Conservation (phyloP, 352 stramenopile genomes). For the Phytophthora lateralis region DNA sequence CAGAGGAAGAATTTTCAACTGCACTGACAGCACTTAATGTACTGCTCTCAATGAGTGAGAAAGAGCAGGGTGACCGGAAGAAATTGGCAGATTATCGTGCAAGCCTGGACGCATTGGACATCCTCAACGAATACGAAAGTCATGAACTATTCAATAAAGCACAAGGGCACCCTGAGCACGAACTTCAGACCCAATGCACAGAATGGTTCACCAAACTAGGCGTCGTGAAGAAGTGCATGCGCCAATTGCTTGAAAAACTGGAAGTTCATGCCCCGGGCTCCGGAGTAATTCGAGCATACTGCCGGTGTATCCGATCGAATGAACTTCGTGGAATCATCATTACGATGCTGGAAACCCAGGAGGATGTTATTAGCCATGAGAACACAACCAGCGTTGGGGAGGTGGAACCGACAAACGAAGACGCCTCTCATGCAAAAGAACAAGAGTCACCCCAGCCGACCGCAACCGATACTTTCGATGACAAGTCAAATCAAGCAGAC, state of each 20-base stretch:
- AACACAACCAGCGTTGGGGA: not conserved
- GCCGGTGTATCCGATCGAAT: conserved; percentile 43
- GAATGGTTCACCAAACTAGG: conserved; percentile 56
- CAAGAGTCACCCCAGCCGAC: not conserved
- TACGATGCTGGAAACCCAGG: conserved; percentile 19
- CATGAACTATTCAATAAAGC: conserved; percentile 50
- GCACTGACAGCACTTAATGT: conserved; percentile 79
- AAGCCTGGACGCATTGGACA: conserved; percentile 71
- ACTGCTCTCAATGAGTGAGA: conserved; percentile 74
- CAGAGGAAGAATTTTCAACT: conserved; percentile 79
- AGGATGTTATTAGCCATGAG: conserved; percentile 2
- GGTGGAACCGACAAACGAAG: not conserved
- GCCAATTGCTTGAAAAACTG: conserved; percentile 61
- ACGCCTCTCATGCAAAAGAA: not conserved
- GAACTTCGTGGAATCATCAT: conserved; percentile 41
- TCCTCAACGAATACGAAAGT: conserved; percentile 70
- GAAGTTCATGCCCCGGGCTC: conserved; percentile 55
- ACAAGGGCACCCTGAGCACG: conserved; percentile 38
- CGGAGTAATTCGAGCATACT: conserved; percentile 55
- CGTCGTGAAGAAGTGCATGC: conserved; percentile 62
- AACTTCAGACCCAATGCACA: conserved; percentile 39
- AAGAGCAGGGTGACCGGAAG: conserved; percentile 47
- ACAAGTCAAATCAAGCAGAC: conserved; percentile 6
- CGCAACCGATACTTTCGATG: not conserved
- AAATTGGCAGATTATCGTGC: conserved; percentile 68